Conservation (phyloP, 805 yeast species). For the Brettanomyces naardenensis region DNA sequence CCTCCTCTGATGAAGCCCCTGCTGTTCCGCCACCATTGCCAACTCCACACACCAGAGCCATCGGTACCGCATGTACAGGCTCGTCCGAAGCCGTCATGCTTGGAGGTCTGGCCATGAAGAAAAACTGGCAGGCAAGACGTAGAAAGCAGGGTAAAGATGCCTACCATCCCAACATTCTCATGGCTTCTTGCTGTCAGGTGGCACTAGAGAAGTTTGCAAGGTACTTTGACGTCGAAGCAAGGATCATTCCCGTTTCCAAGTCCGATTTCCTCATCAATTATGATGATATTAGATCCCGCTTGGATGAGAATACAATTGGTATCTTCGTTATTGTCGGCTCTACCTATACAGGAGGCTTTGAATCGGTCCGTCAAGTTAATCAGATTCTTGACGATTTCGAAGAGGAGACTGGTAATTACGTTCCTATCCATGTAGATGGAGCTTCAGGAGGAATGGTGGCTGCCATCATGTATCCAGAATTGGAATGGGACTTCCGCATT, state of each 20-base stretch:
- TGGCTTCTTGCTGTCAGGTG: slow-evolving; percentile 92
- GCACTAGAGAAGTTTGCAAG: slow-evolving; percentile 92
- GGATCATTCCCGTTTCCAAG: slow-evolving; percentile 60
- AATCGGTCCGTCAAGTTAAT: slow-evolving; percentile 56
- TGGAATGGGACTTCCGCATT: slow-evolving; percentile 77
- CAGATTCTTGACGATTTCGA: slow-evolving; percentile 65
- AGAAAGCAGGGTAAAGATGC: slow-evolving; percentile 49
- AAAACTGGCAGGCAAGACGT: slow-evolving; percentile 71
- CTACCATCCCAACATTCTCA: slow-evolving; percentile 72
- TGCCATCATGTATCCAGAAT: slow-evolving; percentile 70
- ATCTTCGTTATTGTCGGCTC: slow-evolving; percentile 83
- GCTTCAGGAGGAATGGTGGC: slow-evolving; percentile 90
- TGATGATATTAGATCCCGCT: slow-evolving; percentile 46
- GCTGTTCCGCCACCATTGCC: slow-evolving; percentile 2
- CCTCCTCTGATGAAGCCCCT: neutral
- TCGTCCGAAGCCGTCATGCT: slow-evolving; percentile 91
- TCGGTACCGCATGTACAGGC: slow-evolving; percentile 92
- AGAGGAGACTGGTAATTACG: slow-evolving; percentile 51
- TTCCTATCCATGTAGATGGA: slow-evolving; percentile 90
- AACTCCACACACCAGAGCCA: slow-evolving; percentile 29
- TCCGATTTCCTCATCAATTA: slow-evolving; percentile 61
- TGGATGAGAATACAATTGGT: slow-evolving; percentile 92
- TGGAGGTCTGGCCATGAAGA: slow-evolving; percentile 90
- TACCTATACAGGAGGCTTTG: slow-evolving; percentile 90
- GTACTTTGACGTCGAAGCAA: slow-evolving; percentile 84